Conservation (phyloP, 192 early-diverging fungal species). For the Haplosporangium gracile region DNA sequence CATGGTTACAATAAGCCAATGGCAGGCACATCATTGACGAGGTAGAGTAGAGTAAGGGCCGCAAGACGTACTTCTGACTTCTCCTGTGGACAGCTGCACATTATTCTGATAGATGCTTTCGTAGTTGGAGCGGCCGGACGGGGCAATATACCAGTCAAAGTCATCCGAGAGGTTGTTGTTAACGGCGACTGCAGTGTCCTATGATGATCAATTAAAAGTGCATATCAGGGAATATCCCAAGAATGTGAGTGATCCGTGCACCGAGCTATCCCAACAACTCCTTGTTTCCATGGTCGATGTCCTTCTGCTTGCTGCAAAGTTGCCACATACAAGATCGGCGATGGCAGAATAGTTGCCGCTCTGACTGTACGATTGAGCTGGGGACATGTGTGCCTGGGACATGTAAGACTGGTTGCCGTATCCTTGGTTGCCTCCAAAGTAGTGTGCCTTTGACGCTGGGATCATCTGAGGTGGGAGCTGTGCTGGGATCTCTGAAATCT, state of each 20-base stretch:
- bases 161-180: constrained; percentile 56
- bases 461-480: constrained; percentile 75
- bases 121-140: constrained; percentile 68
- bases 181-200: constrained; percentile 33
- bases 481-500: constrained; percentile 66
- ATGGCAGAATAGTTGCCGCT: constrained; percentile 40
- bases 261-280: background rate
- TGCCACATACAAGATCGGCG: constrained; percentile 34
- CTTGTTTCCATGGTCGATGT: background rate
- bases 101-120: constrained; percentile 69
- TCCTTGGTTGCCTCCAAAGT: constrained; percentile 47
- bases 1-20: background rate
- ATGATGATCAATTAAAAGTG: background rate
- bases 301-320: background rate
- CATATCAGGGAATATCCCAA: background rate
- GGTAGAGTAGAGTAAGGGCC: background rate
- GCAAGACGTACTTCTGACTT: constrained; percentile 64
- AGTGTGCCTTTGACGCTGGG: constrained; percentile 73
- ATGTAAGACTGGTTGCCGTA: constrained; percentile 26
- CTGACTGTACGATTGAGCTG: constrained; percentile 26
- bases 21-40: background rate
- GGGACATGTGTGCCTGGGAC: constrained; percentile 42
- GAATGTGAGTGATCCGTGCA: background rate
- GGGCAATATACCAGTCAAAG: constrained; percentile 77
- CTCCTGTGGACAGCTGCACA: constrained; percentile 61